Base-by-base conservation (phyloP, 106 monocot genomes). In the Hemerocallis citrina region DNA sequence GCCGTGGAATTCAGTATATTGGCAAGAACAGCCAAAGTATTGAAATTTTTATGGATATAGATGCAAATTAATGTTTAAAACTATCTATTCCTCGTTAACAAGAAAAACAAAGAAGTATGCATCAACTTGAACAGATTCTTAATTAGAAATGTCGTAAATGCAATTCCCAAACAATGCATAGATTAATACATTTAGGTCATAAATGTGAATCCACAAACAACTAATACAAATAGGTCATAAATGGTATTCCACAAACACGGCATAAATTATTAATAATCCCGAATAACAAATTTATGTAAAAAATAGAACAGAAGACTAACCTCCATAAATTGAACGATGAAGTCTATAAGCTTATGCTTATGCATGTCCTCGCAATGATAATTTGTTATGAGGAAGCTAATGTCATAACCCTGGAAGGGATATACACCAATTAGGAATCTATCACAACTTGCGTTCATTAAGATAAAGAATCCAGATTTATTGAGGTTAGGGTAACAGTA, bases 281-380 rank as follows among this genome's bases (percentile, higher is more conserved):
- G 29, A 8, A 8, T 9, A 28, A 29, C 27, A 11, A 21, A 57
- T 3, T 15, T 38, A 4, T 36, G 20, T 22, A 39, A 63, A 39
- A 21, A 36, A 69, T 25, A 21, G 20, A 45, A 67, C 73, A 65
- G n/a, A n/a, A n/a, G n/a, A n/a, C n/a, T n/a, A n/a, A n/a, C 93
- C 88, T 93, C 93, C 93, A 93, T 88, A 74, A 93, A 93, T 51
- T 93, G 88, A 30, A 93, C 78, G 36, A 93, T 85, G 43, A 93
- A 93, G 76, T 93, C 93, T 50, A 93, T 84, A 63, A 93, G 88
- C 56, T 84, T 88, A 36, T 93, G 78, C 63, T 85, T 88, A 57
- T 82, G 93, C 93, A 93, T 93, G 40, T 93, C 93, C 66, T 93
- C 88, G 37, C 93, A 93, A 34, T 93, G 88, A 42, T 85, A 93